phyloP scores from a whole-genome alignment of 129 eudicot genomes.

The Flaveria brownii region DNA sequence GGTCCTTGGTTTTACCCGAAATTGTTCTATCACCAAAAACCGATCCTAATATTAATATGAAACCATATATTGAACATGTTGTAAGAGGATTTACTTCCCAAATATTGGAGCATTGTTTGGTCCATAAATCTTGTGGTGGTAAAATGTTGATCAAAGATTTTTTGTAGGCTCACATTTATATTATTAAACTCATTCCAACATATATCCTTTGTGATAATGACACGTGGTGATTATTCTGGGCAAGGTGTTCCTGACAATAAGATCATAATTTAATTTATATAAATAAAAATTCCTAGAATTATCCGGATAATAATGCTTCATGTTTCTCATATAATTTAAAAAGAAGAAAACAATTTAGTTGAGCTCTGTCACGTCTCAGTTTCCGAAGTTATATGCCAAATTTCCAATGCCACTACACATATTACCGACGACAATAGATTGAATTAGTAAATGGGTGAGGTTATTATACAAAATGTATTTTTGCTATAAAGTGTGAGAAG shows the following conservation, averaged over 20 bases:
- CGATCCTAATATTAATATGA: no score
- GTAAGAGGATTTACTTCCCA: no score
- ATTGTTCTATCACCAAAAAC: no score
- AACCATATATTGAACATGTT: no score
- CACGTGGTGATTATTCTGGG: conserved; percentile 26
- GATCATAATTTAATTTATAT: conserved; percentile 7
- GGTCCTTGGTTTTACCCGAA: no score
- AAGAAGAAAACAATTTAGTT: neutral
- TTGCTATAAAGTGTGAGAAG: no score
- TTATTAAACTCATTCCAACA: conserved; percentile 8
- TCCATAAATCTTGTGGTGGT: conserved; percentile 24
- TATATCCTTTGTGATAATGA: conserved; percentile 33
- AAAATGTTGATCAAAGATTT: conserved; percentile 3
- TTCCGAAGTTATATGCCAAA: neutral
- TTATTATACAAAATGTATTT: no score
- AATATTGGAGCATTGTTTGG: neutral
- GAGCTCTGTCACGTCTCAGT: neutral
- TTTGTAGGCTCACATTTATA: conserved; percentile 13
- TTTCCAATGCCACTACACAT: neutral
- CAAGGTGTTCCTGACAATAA: conserved; percentile 7
- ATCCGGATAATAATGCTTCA: neutral
- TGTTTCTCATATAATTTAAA: neutral
- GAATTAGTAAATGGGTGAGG: neutral
- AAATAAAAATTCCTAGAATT: neutral
- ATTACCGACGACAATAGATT: neutral